A percentile compares a stretch with the other conserved stretches of the same genome.
Evolutionary conservation across 2,329 filamentous ascomycete genomes (phyloP).

Genomic region (Fusarium sororula): DNA sequence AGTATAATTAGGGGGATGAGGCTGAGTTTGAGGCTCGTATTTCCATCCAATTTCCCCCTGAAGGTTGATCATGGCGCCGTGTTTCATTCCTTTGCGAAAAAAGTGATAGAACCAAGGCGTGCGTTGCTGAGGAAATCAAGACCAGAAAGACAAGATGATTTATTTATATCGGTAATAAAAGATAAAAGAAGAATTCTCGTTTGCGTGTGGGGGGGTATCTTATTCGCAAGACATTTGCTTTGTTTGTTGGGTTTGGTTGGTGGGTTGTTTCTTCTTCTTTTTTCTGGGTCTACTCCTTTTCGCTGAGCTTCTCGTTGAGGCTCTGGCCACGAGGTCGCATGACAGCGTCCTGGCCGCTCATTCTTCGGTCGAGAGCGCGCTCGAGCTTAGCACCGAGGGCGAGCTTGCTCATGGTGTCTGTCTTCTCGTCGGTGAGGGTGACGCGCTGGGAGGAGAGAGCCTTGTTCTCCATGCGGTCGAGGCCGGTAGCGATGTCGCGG

Average conservation of each 20-base stretch:
- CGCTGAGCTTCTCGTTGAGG: constrained; percentile 48
- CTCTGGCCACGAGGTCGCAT: constrained; percentile 68
- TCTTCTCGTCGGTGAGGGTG: constrained; percentile 79
- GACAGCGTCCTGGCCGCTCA: constrained; percentile 89
- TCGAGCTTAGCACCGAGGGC: constrained; percentile 91
- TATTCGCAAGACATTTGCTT: constrained; percentile 29
- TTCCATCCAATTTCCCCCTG: constrained; percentile 4
- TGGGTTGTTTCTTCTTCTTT: constrained; percentile 1
- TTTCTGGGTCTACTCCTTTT: constrained; percentile 25
- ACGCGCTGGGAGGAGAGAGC: constrained; percentile 80
- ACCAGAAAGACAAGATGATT: constrained; percentile 1
- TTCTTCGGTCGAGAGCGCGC: constrained; percentile 83
- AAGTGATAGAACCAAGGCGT: background rate
- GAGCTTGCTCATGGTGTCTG: constrained; percentile 82
- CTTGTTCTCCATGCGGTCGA: constrained; percentile 91
- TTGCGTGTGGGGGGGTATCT: constrained; percentile 22
- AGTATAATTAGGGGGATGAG: constrained; percentile 12
- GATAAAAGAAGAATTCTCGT: constrained; percentile 5
- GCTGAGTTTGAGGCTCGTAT: constrained; percentile 8
- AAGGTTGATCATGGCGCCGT: background rate
- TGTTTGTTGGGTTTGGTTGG: constrained; percentile 10
- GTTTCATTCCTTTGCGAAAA: constrained; percentile 7
- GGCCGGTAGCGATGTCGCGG: constrained; percentile 77
- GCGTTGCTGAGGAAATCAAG: constrained; percentile 3
- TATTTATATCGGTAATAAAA: constrained; percentile 9